Base-by-base conservation (phyloP, 257 asterid species). In the Paulownia fortunei region DNA sequence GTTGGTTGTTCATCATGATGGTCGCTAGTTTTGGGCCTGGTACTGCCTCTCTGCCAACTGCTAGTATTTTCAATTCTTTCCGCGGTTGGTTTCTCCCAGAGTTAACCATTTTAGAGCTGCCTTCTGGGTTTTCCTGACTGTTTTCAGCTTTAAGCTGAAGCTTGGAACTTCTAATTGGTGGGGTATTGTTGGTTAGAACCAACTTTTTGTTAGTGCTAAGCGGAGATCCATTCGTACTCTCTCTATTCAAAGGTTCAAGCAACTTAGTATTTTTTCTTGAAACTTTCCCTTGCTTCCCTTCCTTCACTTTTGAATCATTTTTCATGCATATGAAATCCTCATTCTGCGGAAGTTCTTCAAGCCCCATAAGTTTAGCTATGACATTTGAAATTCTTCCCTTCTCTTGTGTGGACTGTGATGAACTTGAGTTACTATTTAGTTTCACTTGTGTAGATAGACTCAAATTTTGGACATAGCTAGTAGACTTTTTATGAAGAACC, bases 291-390 rank as follows among this genome's bases (percentile, higher is more conserved):
- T 70, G 74, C 42, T 72, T 76, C 69, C 34, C 76, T 52, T 76
- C 72, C 60, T 62, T 76, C 46, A 37, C 73, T 19, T 73, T 85
- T 21, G 72, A 32, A 26, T 79, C 92, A 78, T 74, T 85, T 65
- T 72, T 58, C 56, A 70, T 37, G 51, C 72, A 19, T 30, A 59
- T 76, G 60, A 74, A 52, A 55, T 73, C 83, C 64, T 80, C 89
- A 81, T 79, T 87, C 30, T n/a, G 78, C 0, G 92, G 87, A 76
- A 83, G 60, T 71, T 91, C 97, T n/a, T 94, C 96, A 30, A 94
- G 96, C 75, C 98, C 98, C 98, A 94, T 92, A 52, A 94, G 94
- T 82, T 94, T 90, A 15, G 98, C 98, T 66, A 94, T 82, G 65
- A 94, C 97, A 74, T 94, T 94, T 1, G 98, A 88, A 72, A 91